Evolutionary conservation across 805 yeast genomes (phyloP), one percentile per base, ranked within the genome.

Genomic region (Sungouiella blattae): DNA sequence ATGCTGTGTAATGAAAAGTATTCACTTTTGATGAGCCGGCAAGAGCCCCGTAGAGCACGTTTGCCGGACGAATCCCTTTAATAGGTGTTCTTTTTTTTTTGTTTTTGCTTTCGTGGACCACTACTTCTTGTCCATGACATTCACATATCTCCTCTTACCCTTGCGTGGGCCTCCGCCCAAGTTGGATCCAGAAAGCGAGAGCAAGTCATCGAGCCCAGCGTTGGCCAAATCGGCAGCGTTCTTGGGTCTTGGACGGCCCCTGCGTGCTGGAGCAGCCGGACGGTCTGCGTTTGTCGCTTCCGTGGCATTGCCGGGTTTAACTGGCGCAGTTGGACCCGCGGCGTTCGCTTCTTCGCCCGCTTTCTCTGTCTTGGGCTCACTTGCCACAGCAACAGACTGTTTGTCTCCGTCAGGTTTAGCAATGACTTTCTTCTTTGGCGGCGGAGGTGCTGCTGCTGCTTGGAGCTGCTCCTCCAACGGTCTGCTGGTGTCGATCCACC

Each of bases 401-500:
- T 37, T 12, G 30, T 28, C 11, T 11, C 30, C 40, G 9, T 31
- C 37, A 9, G 44, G 22, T 23, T 30, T 46, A 35, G 58, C 58
- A 20, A 20, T 9, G 9, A 20, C 22, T 44, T 55, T 65, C 50
- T 50, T 55, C 32, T 55, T 50, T 7, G 72, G 71, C 4, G 94
- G 93, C 4, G 96, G 91, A 3, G 91, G 82, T 2, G 82, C 78
- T 3, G 77, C 71, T 1, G 76, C 59, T 5, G 68, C 60, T 31
- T 64, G 67, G 33, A 70, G 60, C 49, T 80, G 80, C 32, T 83
- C 89, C 53, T 77, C 93, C 32, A 74, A 68, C 17, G 80, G 75
- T 4, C 76, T 78, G 43, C 78, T 75, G 36, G 75, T 77, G 53
- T 87, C 81, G 34, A 93, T 77, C 96, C 97, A 93, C 51, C 96